Evolutionary conservation across 352 stramenopile species (phyloP).

Genomic region (Globisporangium uncinulatum): DNA sequence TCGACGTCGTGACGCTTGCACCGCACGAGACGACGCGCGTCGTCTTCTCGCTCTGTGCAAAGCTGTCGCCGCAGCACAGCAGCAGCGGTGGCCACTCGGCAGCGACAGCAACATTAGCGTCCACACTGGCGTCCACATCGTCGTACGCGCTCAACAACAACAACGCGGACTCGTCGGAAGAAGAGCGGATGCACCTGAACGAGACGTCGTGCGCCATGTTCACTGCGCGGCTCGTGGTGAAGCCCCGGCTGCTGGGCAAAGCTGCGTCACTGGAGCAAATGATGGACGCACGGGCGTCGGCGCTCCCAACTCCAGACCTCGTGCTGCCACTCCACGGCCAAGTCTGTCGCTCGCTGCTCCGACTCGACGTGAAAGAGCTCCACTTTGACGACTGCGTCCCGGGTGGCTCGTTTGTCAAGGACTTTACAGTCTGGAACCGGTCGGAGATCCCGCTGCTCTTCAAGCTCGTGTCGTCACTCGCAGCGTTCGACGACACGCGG

Average conservation of each 20-base stretch:
- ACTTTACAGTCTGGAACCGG: conserved; percentile 88
- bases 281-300: conserved; percentile 10
- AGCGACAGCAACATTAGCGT: no score
- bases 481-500: conserved; percentile 58
- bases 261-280: conserved; percentile 8
- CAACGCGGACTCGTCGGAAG: conserved; percentile 71
- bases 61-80: conserved; percentile 29
- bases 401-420: conserved; percentile 83
- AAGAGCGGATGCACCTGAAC: conserved; percentile 76
- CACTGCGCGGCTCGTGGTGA: conserved; percentile 55
- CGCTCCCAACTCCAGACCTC: conserved; percentile 49
- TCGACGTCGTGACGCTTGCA: conserved; percentile 56
- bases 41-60: conserved; percentile 73
- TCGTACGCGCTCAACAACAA: conserved; percentile 2
- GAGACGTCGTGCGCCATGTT: conserved; percentile 81
- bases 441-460: conserved; percentile 87
- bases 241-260: conserved; percentile 23
- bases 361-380: conserved; percentile 83
- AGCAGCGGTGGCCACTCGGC: conserved; percentile 3
- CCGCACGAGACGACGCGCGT: conserved; percentile 64
- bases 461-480: conserved; percentile 72
- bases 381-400: conserved; percentile 88
- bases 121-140: background rate
- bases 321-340: conserved; percentile 71
- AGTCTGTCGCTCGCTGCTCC: conserved; percentile 78